Base-by-base conservation (phyloP, 2,329 filamentous ascomycete genomes). In the Corynespora cassiicola region DNA sequence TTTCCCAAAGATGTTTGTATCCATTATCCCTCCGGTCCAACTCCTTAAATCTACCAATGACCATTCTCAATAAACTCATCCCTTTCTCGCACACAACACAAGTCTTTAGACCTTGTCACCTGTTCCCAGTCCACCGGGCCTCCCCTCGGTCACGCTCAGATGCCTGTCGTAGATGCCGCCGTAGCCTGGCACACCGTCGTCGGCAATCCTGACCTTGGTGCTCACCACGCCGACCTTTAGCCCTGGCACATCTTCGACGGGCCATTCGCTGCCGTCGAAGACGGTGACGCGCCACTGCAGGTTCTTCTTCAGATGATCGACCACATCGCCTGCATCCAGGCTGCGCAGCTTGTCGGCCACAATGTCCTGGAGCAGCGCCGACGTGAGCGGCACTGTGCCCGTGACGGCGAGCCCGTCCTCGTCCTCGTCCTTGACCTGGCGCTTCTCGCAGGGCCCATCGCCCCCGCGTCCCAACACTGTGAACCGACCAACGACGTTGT, bases 401-500 rank as follows among this genome's bases (percentile, higher is more conserved):
- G 65, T 63, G 19, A 71, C 53, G 10, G 60, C 36, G 5, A 62
- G 38, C 6, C 58, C 42, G 10, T 52, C 39, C 6, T 47, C 48
- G 3, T 56, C 52, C 29, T 67, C 60, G 5, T 41, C 24, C 30
- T 56, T n/a, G n/a, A n/a, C n/a, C n/a, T n/a, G 54, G 39, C 66
- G 68, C 47, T 68, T 68, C 6, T 46, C 54, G 34, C 66, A 69
- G 17, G 43, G 47, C 6, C 51, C 58, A 5, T 40, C 36, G 6
- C 46, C 38, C 16, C 56, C 45, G 23, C 56, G 59, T 4, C 63
- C 59, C 15, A 69, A 63, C 26, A 65, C 49, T 3, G 52, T 41
- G 36, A 65, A 58, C 10, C 58, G 63, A 22, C 66, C 65, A 20
- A 71, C 63, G 26, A 67, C 56, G 21, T 66, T 62, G 20, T 54